Base-by-base conservation (phyloP, 805 yeast species). In the Myxozyma nipponensis region DNA sequence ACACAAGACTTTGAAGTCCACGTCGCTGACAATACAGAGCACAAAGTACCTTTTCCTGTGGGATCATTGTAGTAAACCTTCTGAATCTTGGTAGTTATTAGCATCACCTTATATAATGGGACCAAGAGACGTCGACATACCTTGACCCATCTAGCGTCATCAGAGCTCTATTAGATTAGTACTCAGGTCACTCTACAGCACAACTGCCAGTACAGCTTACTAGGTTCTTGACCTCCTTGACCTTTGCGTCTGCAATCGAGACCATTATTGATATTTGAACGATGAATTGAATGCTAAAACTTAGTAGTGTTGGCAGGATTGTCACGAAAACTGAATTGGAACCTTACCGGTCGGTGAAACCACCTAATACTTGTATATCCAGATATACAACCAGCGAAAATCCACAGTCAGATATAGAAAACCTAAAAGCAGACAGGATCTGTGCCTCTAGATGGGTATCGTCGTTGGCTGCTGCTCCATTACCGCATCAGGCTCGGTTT, bases 51-150 rank as follows among this genome's bases (percentile, higher is more conserved):
- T 15, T 67, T 71, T 1, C 95, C 95, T 23, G 71, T 70, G 4
- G 95, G 91, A 58, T 85, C 95, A n/a, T 61, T 52, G 65, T 86
- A 88, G 41, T 78, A 76, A 56, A 87, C 73, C 63, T 79, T 83
- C 52, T 82, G 76, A 42, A 86, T 70, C 63, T 52, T n/a, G n/a
- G 49, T 4, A 19, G 32, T n/a, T 21, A 36, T 67, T 63, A 17
- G 36, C 25, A 17, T 65, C 65, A 41, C 64, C 10, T 7, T 13
- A 77, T 66, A 60, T 48, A 36, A 76, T 73, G 73, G 28, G 67
- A 63, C 24, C 52, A 59, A 46, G 67, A 54, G 15, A 62, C 59
- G 54, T 66, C 23, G 69, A 70, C 13, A 22, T 51, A 61, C 68
- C 40, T 79, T 77, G 44, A 84, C 77, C 86, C 90, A 84, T 60